Percentiles rank a stretch among this genome's conserved stretches.
These are phyloP conservation scores for Eimeria praecox DNA, from an alignment of 169 alveolate species.

Conservation along the genomic window DNA sequence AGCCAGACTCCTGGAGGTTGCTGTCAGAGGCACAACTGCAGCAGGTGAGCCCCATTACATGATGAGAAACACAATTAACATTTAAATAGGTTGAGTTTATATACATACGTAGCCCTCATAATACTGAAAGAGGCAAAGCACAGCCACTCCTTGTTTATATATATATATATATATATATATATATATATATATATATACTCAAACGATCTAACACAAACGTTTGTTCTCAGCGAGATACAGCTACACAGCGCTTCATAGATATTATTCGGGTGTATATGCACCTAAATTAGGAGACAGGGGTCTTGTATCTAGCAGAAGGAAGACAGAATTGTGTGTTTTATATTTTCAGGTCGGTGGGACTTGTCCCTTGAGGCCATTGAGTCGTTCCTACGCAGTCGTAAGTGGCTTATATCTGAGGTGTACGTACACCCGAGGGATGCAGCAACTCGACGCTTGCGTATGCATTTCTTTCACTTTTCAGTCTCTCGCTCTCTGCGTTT, in stretches of 20 bases:
- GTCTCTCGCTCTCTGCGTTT: neutral
- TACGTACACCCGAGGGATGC: neutral
- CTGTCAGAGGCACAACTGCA: conserved; percentile 28
- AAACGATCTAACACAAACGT: too few species aligned
- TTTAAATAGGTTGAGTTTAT: neutral
- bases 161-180: neutral
- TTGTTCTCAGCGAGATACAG: too few species aligned
- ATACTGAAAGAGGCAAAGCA: neutral
- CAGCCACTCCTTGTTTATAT: neutral
- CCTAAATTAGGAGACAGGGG: neutral
- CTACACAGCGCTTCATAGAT: too few species aligned
- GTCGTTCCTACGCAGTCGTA: neutral
- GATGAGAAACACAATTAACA: neutral
- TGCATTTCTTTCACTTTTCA: conserved; percentile 16
- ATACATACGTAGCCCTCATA: too few species aligned
- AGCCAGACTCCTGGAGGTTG: conserved; percentile 13
- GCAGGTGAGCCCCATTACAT: neutral
- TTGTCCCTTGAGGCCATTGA: neutral
- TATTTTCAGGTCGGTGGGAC: conserved; percentile 52
- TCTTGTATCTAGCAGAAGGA: neutral
- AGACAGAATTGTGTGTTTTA: neutral
- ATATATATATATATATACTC: too few species aligned
- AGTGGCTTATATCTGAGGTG: conserved; percentile 1
- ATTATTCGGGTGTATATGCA: neutral
- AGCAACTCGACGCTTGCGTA: neutral